Evolutionary conservation across 192 early-diverging fungal genomes (phyloP), one percentile per base, ranked within the genome.

Genomic region (Coemansia sp.): DNA sequence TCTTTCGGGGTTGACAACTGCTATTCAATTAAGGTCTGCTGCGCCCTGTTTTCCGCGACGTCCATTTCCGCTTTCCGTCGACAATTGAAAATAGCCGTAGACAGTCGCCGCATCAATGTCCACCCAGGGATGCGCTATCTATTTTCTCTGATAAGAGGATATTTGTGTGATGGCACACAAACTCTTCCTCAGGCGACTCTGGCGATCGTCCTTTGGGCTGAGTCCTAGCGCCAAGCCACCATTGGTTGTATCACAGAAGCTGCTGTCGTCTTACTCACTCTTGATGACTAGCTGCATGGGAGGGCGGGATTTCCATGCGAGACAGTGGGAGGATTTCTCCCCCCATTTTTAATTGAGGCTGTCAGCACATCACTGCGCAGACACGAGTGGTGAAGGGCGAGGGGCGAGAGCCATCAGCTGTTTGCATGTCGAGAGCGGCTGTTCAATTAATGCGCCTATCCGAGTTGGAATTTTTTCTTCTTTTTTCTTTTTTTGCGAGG

Each of bases 41-140:
- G 47, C 23, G 47, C 47, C 47, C 47, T 12, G 47, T 50, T 50
- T 50, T 50, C 12, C 12, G 9, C 23, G 23, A 26, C 47, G 42
- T 18, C 42, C 42, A n/a, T 50, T 50, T 50, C 23, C 23, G 47
- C 25, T 50, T 50, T 21, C 20, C 3, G 18, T 47, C 2, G 47
- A 50, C 47, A 50, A 50, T 50, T 50, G 47, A 50, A 50, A 50
- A 50, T 50, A 50, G 47, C 47, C 47, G 21, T 26, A 9, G 38
- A 39, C 31, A 31, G 31, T 31, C 31, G 38, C 38, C 7, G n/a
- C 25, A 50, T 50, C 21, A n/a, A 18, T 45, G 42, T 6, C 42
- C n/a, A 20, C 42, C 18, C 42, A 5, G 42, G 41, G 16, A 8
- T 45, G 42, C 18, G 6, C 20, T 2, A 45, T 45, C 42, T 20